Evolutionary conservation across 495 filamentous ascomycete species (phyloP).

Genomic region (Articulospora tetracladia): DNA sequence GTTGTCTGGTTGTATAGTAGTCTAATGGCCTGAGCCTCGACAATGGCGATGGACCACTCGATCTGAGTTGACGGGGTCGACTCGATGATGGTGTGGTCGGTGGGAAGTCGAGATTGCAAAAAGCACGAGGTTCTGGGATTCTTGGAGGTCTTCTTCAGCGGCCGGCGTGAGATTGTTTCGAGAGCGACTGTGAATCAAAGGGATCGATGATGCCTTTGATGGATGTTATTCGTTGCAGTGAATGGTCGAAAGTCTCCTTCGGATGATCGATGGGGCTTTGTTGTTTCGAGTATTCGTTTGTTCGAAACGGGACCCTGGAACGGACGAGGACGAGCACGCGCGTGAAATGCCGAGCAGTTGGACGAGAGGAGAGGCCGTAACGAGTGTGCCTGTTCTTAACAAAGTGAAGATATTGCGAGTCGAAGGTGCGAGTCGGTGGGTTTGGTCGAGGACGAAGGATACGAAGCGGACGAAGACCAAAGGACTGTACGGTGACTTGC

Average conservation of each 20-base stretch:
- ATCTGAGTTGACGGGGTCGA: conserved; percentile 1
- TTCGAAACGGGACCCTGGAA: conserved; percentile 11
- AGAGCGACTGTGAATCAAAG: neutral
- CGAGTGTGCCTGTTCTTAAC: conserved; percentile 20
- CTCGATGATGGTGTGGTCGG: conserved; percentile 1
- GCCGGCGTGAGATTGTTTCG: neutral
- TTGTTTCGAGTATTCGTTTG: conserved; percentile 11
- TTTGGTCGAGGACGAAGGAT: neutral
- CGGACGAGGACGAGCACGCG: neutral
- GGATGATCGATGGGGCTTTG: neutral
- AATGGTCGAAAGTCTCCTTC: neutral
- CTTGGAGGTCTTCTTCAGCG: neutral
- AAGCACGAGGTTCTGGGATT: neutral
- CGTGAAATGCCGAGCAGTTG: conserved; percentile 4
- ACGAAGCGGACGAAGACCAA: neutral
- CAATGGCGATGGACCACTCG: conserved; percentile 8
- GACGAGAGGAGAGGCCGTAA: conserved; percentile 21
- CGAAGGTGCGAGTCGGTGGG: neutral
- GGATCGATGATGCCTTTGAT: neutral
- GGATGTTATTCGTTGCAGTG: neutral
- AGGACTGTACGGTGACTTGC: neutral
- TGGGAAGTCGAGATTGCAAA: neutral
- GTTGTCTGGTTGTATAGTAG: neutral
- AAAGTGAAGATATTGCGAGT: too few relatives aligned
- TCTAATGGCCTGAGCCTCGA: conserved; percentile 20